Evolutionary conservation across 1,284 basidiomycete genomes (phyloP), one percentile per base, ranked within the genome.

Genomic region (Pseudozyma sp.): DNA sequence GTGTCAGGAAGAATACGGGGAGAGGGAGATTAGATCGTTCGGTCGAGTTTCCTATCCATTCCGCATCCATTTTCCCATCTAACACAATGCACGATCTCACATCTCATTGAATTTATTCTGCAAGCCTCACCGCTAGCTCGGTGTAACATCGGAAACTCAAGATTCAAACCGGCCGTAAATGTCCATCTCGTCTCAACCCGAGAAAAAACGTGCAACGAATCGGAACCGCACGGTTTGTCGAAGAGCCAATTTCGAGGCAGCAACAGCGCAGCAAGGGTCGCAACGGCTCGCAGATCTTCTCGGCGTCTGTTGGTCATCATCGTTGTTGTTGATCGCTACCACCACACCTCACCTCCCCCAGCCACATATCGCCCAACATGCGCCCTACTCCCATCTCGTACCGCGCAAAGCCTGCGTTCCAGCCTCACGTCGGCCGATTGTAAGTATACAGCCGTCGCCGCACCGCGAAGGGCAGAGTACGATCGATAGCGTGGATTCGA

Each of bases 351-450:
- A 7, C 37, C n/a, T n/a, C 2, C 24, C 24, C 14, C 31, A 24
- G n/a, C 45, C 52, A 54, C 55, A 13, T 42, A 19, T 42, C n/a
- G 14, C 17, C 46, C 47, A 63, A 13, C n/a, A 69, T 74, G 67
- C 71, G 71, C 40, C 67, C 71, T 8, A 60, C 71, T 54, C 63
- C 71, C 7, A 60, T 74, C 29, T 44, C 67, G 34, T 63, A 43
- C 63, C 62, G 67, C 24, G 61, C 54, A 57, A 73, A 79, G 70
- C 78, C 78, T 46, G 39, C 60, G 39, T 81, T 81, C 74, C 77
- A 81, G 64, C 78, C 80, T 19, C 78, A 79, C 60, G 64, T 80
- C 49, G 73, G 68, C 45, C 61, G 74, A 60, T 69, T 81, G 68
- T 69, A 79, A 80, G 80, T 80, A 37, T 37, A 1, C 14, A 9